Evolutionary conservation across 2,329 filamentous ascomycete species (phyloP).

Genomic region (Cercospora beticola): DNA sequence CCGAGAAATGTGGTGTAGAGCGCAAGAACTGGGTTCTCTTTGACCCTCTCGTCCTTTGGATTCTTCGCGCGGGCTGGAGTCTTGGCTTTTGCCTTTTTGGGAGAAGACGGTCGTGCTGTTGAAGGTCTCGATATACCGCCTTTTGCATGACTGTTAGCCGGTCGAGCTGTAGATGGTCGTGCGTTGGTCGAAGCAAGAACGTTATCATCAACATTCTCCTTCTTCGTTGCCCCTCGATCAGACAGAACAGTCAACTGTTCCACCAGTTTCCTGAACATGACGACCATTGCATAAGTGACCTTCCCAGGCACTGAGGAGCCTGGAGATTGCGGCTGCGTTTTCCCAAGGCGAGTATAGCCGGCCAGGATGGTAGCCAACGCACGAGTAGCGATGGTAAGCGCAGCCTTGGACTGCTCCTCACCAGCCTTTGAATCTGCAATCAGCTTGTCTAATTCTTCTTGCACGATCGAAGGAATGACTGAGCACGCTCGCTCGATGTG

Average conservation of each 20-base stretch:
- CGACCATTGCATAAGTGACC: constrained; percentile 34
- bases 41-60: constrained; percentile 21
- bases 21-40: constrained; percentile 26
- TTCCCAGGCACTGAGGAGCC: constrained; percentile 22
- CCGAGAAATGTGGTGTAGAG: constrained; percentile 39
- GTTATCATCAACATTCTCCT: neutral
- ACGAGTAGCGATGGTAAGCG: constrained; percentile 27
- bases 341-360: constrained; percentile 27
- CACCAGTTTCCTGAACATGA: constrained; percentile 42
- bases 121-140: neutral
- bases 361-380: constrained; percentile 28
- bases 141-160: neutral
- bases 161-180: constrained; percentile 3
- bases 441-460: constrained; percentile 18
- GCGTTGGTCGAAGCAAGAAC: neutral
- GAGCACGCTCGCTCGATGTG: constrained; percentile 31
- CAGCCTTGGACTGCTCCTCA: constrained; percentile 18
- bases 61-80: constrained; percentile 10
- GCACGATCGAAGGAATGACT: constrained; percentile 27
- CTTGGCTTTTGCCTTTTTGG: neutral
- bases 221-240: constrained; percentile 26
- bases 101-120: constrained; percentile 4
- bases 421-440: constrained; percentile 2
- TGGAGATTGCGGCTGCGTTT: constrained; percentile 11
- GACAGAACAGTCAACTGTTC: constrained; percentile 28